Base-by-base conservation (phyloP, 768 basidiomycete genomes). In the Pisolithus marmoratus region DNA sequence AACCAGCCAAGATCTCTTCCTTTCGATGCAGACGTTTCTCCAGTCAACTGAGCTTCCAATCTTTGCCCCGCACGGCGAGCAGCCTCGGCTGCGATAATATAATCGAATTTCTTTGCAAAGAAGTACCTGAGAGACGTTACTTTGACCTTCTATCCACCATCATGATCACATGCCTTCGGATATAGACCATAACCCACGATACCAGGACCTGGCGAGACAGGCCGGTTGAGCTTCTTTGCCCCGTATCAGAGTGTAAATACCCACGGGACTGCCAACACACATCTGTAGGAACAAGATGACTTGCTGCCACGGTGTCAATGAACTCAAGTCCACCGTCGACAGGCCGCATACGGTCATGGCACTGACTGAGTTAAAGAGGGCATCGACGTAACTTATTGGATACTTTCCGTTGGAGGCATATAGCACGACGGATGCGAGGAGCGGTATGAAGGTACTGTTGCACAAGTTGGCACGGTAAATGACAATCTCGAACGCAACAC, bases 131-230 rank as follows among this genome's bases (percentile, higher is more conserved):
- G 44, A 19, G 44, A 36, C 8, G 34, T 53, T 41, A 52, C 50
- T n/a, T 22, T 20, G 41, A 15, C 24, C 7, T 12, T 8, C 23
- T 14, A 19, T 19, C 8, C 22, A 19, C 14, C 22, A 40, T 40
- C 12, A 27, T 29, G 48, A 27, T 44, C 38, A 58, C 76, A 56
- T 45, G 87, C 87, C 81, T 83, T 52, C 92, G 78, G 53, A 85
- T 78, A 52, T 83, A 79, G 24, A 95, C 90, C 67, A 90, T 87
- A 52, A 90, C 73, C 85, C 90, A 90, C 0, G 90, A 90, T 7
- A 93, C 80, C 14, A 83, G 60, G 37, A 91, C 81, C 84, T 91
- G 48, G n/a, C 11, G 31, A 38, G 12, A 46, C 22, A 38, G 38
- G 19, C 9, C 38, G 14, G n/a, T 38, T 36, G 23, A 29, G 17